Base-by-base conservation (phyloP, 305 asterid species). In the Rubia tinctorum region DNA sequence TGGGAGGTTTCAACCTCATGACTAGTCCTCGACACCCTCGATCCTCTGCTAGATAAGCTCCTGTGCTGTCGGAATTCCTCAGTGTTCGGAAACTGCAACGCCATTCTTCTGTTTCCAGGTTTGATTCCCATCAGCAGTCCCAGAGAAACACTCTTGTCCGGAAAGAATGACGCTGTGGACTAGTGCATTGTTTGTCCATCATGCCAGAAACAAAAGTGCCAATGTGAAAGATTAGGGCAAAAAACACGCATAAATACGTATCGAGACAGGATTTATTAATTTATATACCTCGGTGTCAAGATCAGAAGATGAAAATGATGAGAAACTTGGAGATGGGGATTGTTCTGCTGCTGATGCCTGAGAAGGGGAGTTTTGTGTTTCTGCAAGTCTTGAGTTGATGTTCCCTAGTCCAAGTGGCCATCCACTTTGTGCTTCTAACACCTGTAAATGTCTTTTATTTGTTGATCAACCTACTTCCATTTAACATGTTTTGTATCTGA, bases 121-220 rank as follows among this genome's bases (percentile, higher is more conserved):
- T 63, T 80, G 13, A 87, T 76, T 69, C 97, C 97, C 8, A 90
- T 86, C 14, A 90, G 82, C 73, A 86, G 76, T 10, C 97, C 95
- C 1, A 89, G 81, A 10, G 95, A 77, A 43, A 87, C 88, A 37
- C 93, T 87, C 62, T 77, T 86, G 59, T 89, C 91, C 6, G 80
- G 88, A 40, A 85, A 90, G 79, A 90, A 90, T 6, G 95, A 90
- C 56, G 86, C 82, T 9, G 95, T 83, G 63, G 95, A 88, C 96
- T 90, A 75, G 15, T 72, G 17, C 59, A 53, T 17, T 15, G 22
- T 51, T 15, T 17, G 58, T 51, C 58, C 58, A 51, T 51, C 58
- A 51, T 51, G 59, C 9, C 59, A 62, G 25, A 73, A 42, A 20
- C 27, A 76, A 34, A 39, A 55, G 15, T 18, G 14, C 42, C 55